These are phyloP conservation scores for Panaeolus cyanescens DNA, from an alignment of 768 basidiomycete species.

Conservation along the genomic window DNA sequence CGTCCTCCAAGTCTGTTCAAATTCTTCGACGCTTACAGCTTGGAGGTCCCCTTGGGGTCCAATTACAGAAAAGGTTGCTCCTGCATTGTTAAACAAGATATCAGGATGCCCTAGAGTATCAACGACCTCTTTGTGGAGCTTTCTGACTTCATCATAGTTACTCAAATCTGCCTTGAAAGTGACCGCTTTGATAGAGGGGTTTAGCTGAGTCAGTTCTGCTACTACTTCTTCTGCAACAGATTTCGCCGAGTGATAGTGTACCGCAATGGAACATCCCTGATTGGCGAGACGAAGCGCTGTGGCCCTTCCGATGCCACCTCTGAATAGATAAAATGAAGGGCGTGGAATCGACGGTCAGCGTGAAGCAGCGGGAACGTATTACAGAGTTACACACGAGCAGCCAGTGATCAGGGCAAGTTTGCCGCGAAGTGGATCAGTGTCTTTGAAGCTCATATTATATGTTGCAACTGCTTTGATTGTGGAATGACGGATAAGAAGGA, in stretches of 20 bases:
- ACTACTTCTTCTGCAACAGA: constrained; percentile 41
- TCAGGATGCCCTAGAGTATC: constrained; percentile 47
- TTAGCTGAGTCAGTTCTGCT: constrained; percentile 30
- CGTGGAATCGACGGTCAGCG: neutral
- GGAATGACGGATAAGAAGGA: neutral
- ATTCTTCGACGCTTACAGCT: constrained; percentile 41
- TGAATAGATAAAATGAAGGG: constrained; percentile 15
- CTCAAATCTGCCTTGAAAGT: constrained; percentile 52
- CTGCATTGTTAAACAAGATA: constrained; percentile 55
- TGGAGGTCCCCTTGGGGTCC: constrained; percentile 49
- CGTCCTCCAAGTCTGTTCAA: constrained; percentile 48
- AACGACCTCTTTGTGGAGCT: constrained; percentile 44
- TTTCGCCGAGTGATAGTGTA: constrained; percentile 47
- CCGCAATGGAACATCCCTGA: constrained; percentile 48
- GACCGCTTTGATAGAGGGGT: constrained; percentile 32
- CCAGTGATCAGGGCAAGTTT: constrained; percentile 31
- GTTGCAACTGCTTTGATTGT: neutral
- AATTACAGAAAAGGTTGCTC: constrained; percentile 39
- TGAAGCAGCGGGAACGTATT: neutral
- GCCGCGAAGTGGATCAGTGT: constrained; percentile 14
- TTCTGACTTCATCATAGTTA: constrained; percentile 45
- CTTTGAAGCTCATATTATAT: neutral
- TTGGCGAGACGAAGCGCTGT: constrained; percentile 47
- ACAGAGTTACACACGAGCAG: constrained; percentile 20
- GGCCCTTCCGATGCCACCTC: constrained; percentile 55